These are phyloP conservation scores for Pichia manshurica DNA, from an alignment of 805 yeast genomes.

Conservation along the genomic window DNA sequence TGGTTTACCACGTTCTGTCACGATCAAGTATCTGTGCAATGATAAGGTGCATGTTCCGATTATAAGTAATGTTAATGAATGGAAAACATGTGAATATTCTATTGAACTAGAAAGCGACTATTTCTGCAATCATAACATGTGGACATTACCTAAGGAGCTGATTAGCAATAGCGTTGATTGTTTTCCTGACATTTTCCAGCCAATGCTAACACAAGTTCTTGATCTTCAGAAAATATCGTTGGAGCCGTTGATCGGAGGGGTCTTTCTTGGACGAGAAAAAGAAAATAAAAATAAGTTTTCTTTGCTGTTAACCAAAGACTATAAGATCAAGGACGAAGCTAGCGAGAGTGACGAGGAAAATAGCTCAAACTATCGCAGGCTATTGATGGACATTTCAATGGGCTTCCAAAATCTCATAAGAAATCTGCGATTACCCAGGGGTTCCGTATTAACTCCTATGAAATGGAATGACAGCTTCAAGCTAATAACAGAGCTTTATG, in stretches of 20 bases:
- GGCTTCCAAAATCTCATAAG: constrained; percentile 4
- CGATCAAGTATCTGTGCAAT: constrained; percentile 27
- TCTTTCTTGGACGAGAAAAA: constrained; percentile 3
- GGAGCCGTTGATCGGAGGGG: constrained; percentile 10
- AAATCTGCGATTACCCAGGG: neutral
- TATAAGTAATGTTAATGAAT: constrained; percentile 24
- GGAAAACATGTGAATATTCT: constrained; percentile 30
- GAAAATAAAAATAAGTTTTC: neutral
- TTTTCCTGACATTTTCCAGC: neutral
- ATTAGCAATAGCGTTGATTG: constrained; percentile 4
- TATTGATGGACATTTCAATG: constrained; percentile 5
- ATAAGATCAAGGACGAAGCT: constrained; percentile 1
- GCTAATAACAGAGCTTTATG: constrained; percentile 13
- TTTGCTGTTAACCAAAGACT: constrained; percentile 7
- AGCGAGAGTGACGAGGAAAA: neutral
- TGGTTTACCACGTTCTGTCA: constrained; percentile 24
- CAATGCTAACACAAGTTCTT: neutral
- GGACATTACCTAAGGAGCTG: constrained; percentile 1
- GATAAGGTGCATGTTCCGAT: constrained; percentile 14
- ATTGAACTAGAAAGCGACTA: constrained; percentile 14
- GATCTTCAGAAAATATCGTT: neutral
- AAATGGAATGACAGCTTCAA: constrained; percentile 8
- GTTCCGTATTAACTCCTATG: neutral
- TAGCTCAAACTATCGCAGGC: neutral
- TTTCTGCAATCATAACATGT: constrained; percentile 11